Conservation (phyloP, 2,329 filamentous ascomycete genomes). For the Hortaea werneckii region DNA sequence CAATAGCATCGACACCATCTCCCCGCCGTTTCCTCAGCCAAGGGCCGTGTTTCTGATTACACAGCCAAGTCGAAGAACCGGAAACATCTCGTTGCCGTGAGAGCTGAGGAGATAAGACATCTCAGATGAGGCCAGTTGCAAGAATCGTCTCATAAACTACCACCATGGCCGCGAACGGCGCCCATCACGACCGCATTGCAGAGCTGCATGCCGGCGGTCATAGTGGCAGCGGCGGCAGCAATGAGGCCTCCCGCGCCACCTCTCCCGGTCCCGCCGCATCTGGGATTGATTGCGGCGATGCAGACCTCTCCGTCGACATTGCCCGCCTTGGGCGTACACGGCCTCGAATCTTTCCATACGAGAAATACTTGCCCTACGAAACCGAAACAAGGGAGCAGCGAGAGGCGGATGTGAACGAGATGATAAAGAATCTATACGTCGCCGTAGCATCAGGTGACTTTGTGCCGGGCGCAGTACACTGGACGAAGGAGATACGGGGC, state of each 20-base stretch:
- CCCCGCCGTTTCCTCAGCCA: too few relatives aligned
- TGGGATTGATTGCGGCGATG: slow-evolving; percentile 14
- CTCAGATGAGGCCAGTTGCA: too few relatives aligned
- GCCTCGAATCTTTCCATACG: slow-evolving; percentile 88
- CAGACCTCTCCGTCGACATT: slow-evolving; percentile 32
- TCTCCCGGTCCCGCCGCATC: slow-evolving; percentile 60
- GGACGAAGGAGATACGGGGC: slow-evolving; percentile 89
- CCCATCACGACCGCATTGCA: slow-evolving; percentile 26
- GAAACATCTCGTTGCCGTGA: too few relatives aligned
- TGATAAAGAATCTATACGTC: slow-evolving; percentile 88
- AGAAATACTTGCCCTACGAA: slow-evolving; percentile 76
- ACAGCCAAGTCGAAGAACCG: too few relatives aligned
- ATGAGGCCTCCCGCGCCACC: slow-evolving; percentile 70
- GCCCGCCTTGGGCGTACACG: slow-evolving; percentile 57
- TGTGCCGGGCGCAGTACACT: slow-evolving; percentile 83
- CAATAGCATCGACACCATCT: too few relatives aligned
- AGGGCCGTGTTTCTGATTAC: too few relatives aligned
- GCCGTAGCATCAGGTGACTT: slow-evolving; percentile 89
- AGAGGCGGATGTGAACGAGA: slow-evolving; percentile 70
- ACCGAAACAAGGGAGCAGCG: slow-evolving; percentile 72
- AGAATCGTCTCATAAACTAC: background rate
- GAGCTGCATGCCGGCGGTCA: slow-evolving; percentile 29
- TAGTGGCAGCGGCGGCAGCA: slow-evolving; percentile 26
- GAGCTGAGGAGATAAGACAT: too few relatives aligned
- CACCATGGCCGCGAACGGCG: slow-evolving; percentile 13